Evolutionary conservation across 768 basidiomycete species (phyloP), one percentile per base, ranked within the genome.

Genomic region (Russula olivacea): DNA sequence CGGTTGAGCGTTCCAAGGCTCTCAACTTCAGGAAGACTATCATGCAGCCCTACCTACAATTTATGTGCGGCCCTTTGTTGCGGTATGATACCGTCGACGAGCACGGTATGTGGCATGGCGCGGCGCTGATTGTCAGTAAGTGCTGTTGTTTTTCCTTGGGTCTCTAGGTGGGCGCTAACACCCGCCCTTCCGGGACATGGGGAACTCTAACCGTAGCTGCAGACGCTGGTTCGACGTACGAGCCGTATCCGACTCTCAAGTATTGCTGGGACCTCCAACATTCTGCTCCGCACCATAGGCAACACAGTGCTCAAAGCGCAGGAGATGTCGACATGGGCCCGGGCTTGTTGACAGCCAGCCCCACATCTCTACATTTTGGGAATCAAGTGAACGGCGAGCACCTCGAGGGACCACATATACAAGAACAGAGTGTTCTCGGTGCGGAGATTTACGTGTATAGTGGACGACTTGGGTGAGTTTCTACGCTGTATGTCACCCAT

Each of bases 51-150:
- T 82, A 89, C 73, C 79, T 97, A 30, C 87, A 89, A 79, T 83
- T 95, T 69, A 94, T 96, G 92, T 91, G 89, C 60, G 93, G 94
- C 0, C 93, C 93, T 23, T 77, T 98, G 19, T 75, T 98, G 64
- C 85, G 89, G 47, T 98, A 93, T 70, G 94, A 98, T 71, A 98
- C 93, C 0, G 82, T 91, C 28, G 87, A 91, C 67, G 77, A 85
- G 64, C 77, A 83, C 25, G 84, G 86, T 19, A 76, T 93, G 40
- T 99, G 93, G 92, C 81, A 87, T 65, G 96, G 94, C 8, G 91
- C 89, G 14, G 91, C 85, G 12, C 75, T 99, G 74, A 81, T 98
- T 60, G 93, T 98, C 67, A 92, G 88, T 89, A 66, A 75, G 88
- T 88, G 55, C 48, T 58, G 36, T 12, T 12, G 12, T 19, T 32